Evolutionary conservation across 2,329 filamentous ascomycete species (phyloP).

Genomic region (Fusarium phyllophilum): DNA sequence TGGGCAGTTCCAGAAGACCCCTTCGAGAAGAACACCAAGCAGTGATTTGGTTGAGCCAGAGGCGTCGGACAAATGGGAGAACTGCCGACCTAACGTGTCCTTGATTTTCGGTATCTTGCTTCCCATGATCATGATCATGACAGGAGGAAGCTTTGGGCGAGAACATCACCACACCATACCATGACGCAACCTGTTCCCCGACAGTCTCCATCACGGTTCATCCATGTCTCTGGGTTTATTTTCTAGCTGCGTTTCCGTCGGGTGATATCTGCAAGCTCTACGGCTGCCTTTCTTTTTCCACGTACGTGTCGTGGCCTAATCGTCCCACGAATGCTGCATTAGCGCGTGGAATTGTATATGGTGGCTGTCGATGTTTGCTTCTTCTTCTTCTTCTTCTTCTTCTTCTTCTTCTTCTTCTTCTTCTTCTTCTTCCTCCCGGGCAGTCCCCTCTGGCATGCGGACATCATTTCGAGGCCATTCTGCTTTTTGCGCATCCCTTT

Average conservation of each 20-base stretch:
- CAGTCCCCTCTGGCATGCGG: conserved; percentile 9
- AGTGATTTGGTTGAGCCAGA: conserved; percentile 19
- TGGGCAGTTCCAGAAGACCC: conserved; percentile 23
- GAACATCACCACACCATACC: not conserved
- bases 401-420: conserved; percentile 37
- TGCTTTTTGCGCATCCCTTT: conserved; percentile 1
- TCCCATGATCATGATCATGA: not conserved
- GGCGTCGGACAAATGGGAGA: not conserved
- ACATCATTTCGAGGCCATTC: not conserved
- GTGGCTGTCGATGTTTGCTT: conserved; percentile 25
- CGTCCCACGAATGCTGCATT: conserved; percentile 36
- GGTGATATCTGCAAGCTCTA: conserved; percentile 24
- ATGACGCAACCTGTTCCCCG: not conserved
- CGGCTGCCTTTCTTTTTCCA: conserved; percentile 35
- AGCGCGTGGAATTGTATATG: conserved; percentile 19
- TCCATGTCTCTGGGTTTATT: conserved; percentile 14
- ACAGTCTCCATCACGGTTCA: not conserved
- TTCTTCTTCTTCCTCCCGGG: conserved; percentile 12
- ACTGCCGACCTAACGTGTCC: not conserved
- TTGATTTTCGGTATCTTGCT: not conserved
- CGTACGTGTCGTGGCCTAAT: conserved; percentile 38
- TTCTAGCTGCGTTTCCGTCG: conserved; percentile 33
- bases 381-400: conserved; percentile 37
- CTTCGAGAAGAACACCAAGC: conserved; percentile 33
- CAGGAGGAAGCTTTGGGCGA: not conserved